Conservation (phyloP, 768 basidiomycete genomes). For the Tubosaeta brunneosetosa region DNA sequence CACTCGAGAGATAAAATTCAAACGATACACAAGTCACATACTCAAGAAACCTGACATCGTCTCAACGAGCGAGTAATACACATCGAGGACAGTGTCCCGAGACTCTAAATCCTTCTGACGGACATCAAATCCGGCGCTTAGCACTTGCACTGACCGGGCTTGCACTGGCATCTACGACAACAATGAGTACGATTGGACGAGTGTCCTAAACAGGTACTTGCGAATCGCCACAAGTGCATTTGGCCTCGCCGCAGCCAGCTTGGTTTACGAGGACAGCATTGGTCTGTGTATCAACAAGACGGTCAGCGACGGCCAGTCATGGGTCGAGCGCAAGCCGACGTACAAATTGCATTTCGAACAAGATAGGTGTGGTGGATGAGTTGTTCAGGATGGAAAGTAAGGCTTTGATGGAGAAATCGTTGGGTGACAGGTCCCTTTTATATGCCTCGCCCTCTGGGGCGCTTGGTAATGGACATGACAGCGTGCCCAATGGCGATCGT, state of each 20-base stretch:
- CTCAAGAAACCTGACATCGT: too few relatives aligned
- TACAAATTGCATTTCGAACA: conserved; percentile 14
- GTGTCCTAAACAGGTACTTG: background rate
- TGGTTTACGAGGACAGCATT: conserved; percentile 13
- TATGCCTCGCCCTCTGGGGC: background rate
- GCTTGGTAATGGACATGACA: too few relatives aligned
- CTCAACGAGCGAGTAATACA: background rate
- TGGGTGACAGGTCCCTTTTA: conserved; percentile 1
- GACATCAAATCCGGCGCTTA: background rate
- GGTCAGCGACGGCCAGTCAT: too few relatives aligned
- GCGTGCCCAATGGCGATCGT: background rate
- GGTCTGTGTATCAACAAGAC: too few relatives aligned
- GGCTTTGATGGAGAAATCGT: too few relatives aligned
- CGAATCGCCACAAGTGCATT: conserved; percentile 11
- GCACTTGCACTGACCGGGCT: conserved; percentile 10
- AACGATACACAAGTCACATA: too few relatives aligned
- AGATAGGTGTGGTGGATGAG: too few relatives aligned
- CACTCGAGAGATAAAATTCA: too few relatives aligned
- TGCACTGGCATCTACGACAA: conserved; percentile 9
- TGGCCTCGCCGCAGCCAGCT: conserved; percentile 5
- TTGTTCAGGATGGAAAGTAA: too few relatives aligned
- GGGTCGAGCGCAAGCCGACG: too few relatives aligned
- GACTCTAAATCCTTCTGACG: background rate
- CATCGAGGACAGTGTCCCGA: background rate
- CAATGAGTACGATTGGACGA: background rate